Conservation (phyloP, 1,139 yeast species). For the Yamadazyma sp. region DNA sequence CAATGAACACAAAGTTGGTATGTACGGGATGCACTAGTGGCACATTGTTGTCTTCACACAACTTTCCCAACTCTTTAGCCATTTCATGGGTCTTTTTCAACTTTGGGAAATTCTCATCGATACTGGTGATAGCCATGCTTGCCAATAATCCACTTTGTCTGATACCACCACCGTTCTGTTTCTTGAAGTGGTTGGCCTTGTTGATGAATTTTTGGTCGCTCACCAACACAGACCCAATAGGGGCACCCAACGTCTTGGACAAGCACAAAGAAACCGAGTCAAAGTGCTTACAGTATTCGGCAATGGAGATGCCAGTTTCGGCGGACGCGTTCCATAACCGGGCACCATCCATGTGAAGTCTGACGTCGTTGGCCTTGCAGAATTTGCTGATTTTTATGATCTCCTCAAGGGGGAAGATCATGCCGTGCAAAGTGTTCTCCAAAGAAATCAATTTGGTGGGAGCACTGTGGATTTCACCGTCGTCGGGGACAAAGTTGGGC, state of each 20-base stretch:
- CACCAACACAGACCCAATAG: conserved; percentile 46
- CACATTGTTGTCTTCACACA: conserved; percentile 50
- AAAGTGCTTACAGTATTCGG: conserved; percentile 40
- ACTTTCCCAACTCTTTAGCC: conserved; percentile 66
- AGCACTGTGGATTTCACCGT: conserved; percentile 48
- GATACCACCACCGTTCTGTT: conserved; percentile 50
- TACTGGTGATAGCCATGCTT: conserved; percentile 60
- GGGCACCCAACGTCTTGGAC: conserved; percentile 48
- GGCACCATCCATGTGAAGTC: conserved; percentile 48
- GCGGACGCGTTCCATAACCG: conserved; percentile 48
- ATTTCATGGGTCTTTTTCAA: conserved; percentile 62
- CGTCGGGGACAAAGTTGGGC: conserved; percentile 61
- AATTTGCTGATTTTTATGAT: conserved; percentile 38
- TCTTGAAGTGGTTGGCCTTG: conserved; percentile 48
- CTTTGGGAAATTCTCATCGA: conserved; percentile 69
- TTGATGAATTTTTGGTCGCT: conserved; percentile 30
- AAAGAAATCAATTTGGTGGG: conserved; percentile 48
- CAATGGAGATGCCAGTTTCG: conserved; percentile 38
- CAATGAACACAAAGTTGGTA: conserved; percentile 84
- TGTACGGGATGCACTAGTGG: conserved; percentile 73
- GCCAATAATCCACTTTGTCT: conserved; percentile 47
- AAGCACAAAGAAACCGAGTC: conserved; percentile 48
- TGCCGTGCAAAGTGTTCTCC: conserved; percentile 49
- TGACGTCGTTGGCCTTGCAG: conserved; percentile 33
- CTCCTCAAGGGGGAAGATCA: conserved; percentile 44